Evolutionary conservation across 1,139 yeast species (phyloP).

Genomic region (Candida neerlandica): DNA sequence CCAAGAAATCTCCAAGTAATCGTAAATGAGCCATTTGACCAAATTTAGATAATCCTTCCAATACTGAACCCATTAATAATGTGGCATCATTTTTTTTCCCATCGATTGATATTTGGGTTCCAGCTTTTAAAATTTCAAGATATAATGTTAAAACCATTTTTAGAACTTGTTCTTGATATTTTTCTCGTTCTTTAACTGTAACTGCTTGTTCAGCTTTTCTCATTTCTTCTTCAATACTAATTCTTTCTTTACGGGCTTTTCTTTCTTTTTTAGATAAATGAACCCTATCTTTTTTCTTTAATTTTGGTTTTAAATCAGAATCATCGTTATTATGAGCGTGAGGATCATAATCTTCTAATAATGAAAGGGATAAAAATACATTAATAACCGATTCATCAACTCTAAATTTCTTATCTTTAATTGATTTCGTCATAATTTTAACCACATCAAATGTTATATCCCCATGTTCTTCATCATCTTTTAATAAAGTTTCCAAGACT

Average conservation of each 20-base stretch:
- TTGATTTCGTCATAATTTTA: conserved; percentile 64
- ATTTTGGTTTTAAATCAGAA: conserved; percentile 46
- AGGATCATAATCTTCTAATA: conserved; percentile 82
- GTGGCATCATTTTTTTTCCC: conserved; percentile 52
- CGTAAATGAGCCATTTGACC: conserved; percentile 94
- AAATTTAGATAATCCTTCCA: conserved; percentile 88
- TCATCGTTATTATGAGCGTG: conserved; percentile 48
- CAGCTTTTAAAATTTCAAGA: conserved; percentile 69
- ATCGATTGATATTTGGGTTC: conserved; percentile 25
- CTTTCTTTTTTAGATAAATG: conserved; percentile 87
- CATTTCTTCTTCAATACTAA: conserved; percentile 86
- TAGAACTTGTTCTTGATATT: conserved; percentile 80
- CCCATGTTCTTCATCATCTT: conserved; percentile 76
- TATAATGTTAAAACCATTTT: conserved; percentile 73
- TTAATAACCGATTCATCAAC: conserved; percentile 85
- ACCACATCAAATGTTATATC: conserved; percentile 76
- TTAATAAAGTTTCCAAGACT: conserved; percentile 64
- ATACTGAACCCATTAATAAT: conserved; percentile 73
- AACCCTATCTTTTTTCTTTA: conserved; percentile 83
- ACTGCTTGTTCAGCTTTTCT: conserved; percentile 84
- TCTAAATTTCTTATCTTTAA: conserved; percentile 73
- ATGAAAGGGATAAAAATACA: conserved; percentile 68
- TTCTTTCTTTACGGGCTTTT: conserved; percentile 83
- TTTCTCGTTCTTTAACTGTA: conserved; percentile 83
- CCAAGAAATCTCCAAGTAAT: conserved; percentile 86